Evolutionary conservation across 2,329 filamentous ascomycete genomes (phyloP), one percentile per base, ranked within the genome.

Genomic region (Aspergillus sp.): DNA sequence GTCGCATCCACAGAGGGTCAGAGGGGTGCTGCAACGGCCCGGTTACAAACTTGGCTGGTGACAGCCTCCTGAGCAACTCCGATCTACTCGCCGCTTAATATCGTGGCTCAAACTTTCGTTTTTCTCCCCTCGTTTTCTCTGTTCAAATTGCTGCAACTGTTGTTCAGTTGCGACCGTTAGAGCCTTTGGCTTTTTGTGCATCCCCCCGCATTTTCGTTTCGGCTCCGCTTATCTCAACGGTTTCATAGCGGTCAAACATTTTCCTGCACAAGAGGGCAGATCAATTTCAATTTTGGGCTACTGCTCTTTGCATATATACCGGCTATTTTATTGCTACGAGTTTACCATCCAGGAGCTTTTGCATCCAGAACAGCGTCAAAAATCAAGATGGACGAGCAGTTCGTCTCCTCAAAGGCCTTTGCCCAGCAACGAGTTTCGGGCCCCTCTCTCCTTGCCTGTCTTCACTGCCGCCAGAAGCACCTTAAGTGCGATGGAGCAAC

Each of bases 401-500:
- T 65, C 47, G 48, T 64, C 27, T 52, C 61, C 12, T 41, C 52
- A 17, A 60, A 56, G 46, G 52, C 57, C 41, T 57, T 63, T 34
- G 47, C 54, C 48, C 41, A 63, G 40, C 59, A 64, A n/a, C 70
- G 70, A 54, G 58, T 59, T 47, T 56, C 69, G 3, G 70, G 70
- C 17, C 75, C 75, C 2, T 74, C 75, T 11, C 80, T 63, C 64
- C 77, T 68, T 68, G 83, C 69, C 58, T 86, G 66, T 77, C 70
- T 78, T 27, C 69, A 74, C 37, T 83, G 80, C 62, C 75, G 80
- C 34, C 76, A 77, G 53, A 80, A 90, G 68, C 90, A 93, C 72
- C 80, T 92, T 49, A 93, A 91, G 70, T 93, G 89, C 70, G 88
- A 92, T 72, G 89, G 88, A 27, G 75, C 79, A 39, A 86, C 76